Evolutionary conservation across 192 early-diverging fungal species (phyloP).

Genomic region (Chytriomyces sp.): DNA sequence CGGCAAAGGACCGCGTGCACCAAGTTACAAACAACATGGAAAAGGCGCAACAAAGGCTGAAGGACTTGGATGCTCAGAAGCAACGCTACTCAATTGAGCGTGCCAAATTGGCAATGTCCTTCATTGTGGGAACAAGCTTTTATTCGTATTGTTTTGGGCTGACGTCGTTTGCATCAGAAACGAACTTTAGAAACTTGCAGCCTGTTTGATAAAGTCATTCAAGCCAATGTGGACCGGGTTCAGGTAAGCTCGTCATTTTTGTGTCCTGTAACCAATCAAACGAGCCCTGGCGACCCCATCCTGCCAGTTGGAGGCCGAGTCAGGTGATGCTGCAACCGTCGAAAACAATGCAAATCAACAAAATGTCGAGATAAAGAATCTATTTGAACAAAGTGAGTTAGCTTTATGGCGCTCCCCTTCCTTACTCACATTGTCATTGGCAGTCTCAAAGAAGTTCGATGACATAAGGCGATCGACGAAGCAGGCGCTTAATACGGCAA

Average conservation of each 20-base stretch:
- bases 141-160: neutral
- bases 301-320: slow-evolving; percentile 30
- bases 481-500: slow-evolving; percentile 53
- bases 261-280: no score
- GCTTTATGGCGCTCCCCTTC: neutral
- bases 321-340: neutral
- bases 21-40: slow-evolving; percentile 18
- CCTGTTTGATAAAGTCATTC: slow-evolving; percentile 24
- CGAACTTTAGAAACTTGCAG: slow-evolving; percentile 17
- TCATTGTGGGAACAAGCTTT: slow-evolving; percentile 19
- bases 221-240: slow-evolving; percentile 24
- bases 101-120: slow-evolving; percentile 32
- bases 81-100: slow-evolving; percentile 13
- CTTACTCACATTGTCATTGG: neutral
- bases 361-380: neutral
- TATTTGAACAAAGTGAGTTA: neutral
- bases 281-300: no score
- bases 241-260: no score
- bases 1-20: slow-evolving; percentile 11
- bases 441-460: slow-evolving; percentile 3
- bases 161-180: slow-evolving; percentile 8
- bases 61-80: neutral
- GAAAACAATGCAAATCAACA: slow-evolving; percentile 7
- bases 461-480: slow-evolving; percentile 32
- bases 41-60: slow-evolving; percentile 20